Conservation (phyloP, 2,329 filamentous ascomycete genomes). For the Fusarium sp. region DNA sequence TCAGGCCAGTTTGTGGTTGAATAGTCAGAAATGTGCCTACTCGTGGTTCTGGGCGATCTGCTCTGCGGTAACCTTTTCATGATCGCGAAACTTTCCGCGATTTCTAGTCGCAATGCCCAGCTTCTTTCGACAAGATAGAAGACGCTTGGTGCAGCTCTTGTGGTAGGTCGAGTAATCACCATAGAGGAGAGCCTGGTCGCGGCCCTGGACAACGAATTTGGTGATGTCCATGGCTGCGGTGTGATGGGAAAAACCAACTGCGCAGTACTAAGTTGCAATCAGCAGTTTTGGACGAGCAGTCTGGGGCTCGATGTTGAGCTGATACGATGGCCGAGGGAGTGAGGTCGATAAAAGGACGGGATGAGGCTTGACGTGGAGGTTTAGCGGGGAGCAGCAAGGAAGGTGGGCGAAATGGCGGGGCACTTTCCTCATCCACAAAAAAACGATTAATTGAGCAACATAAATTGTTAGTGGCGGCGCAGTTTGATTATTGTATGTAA, state of each 20-base stretch:
- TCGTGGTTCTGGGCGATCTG: slow-evolving; percentile 80
- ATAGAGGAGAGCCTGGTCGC: slow-evolving; percentile 85
- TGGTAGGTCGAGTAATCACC: slow-evolving; percentile 92
- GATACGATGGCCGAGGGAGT: slow-evolving; percentile 16
- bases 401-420: slow-evolving; percentile 42
- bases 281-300: not conserved
- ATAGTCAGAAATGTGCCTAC: slow-evolving; percentile 61
- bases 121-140: slow-evolving; percentile 86
- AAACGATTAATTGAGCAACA: slow-evolving; percentile 10
- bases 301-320: not conserved
- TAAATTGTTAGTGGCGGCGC: slow-evolving; percentile 37
- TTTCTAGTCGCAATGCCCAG: slow-evolving; percentile 85
- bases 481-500: not conserved
- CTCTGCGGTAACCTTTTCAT: slow-evolving; percentile 75
- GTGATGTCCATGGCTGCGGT: slow-evolving; percentile 83
- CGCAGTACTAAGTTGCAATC: not conserved
- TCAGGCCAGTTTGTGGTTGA: slow-evolving; percentile 17
- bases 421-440: slow-evolving; percentile 39
- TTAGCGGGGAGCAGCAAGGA: slow-evolving; percentile 41
- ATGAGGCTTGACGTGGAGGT: slow-evolving; percentile 47
- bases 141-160: slow-evolving; percentile 78
- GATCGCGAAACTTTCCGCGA: slow-evolving; percentile 84
- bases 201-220: slow-evolving; percentile 79
- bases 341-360: slow-evolving; percentile 31
- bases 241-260: not conserved